These are phyloP conservation scores for Blastocystis sp. DNA, from an alignment of 352 stramenopile species.

Conservation along the genomic window DNA sequence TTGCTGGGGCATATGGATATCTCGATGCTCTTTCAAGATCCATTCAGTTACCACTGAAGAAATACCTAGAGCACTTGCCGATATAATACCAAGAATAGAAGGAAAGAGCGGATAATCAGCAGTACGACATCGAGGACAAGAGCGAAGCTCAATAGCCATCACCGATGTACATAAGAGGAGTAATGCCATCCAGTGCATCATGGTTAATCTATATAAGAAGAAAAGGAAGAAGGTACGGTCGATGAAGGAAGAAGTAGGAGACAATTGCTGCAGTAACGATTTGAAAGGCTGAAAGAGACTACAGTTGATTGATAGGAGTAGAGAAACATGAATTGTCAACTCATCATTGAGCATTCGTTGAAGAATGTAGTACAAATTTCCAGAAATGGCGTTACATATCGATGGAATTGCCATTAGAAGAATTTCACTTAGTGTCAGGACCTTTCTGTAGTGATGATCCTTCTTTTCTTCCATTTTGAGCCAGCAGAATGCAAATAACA, in stretches of 20 bases:
- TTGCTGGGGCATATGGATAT: conserved; percentile 13
- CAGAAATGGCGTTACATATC: neutral
- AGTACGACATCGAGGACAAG: neutral
- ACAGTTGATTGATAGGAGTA: neutral
- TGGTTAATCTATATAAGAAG: neutral
- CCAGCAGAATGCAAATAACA: neutral
- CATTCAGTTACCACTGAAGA: conserved; percentile 9
- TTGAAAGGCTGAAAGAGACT: conserved; percentile 24
- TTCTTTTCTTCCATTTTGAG: conserved; percentile 12
- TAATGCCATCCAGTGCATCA: conserved; percentile 19
- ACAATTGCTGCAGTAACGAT: neutral
- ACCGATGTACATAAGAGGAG: conserved; percentile 26
- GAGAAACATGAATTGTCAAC: conserved; percentile 21
- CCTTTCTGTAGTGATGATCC: neutral
- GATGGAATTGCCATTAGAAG: conserved; percentile 29
- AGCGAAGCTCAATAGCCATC: neutral
- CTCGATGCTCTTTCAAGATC: conserved; percentile 4
- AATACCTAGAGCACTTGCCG: neutral
- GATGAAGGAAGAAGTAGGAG: neutral
- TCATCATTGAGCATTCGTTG: conserved; percentile 50
- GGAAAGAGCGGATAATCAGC: neutral
- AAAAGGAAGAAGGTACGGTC: neutral
- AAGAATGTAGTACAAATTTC: conserved; percentile 1
- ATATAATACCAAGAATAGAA: conserved; percentile 2
- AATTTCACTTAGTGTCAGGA: neutral